Evolutionary conservation across 257 asterid species (phyloP).

Genomic region (Agastache rugosa): DNA sequence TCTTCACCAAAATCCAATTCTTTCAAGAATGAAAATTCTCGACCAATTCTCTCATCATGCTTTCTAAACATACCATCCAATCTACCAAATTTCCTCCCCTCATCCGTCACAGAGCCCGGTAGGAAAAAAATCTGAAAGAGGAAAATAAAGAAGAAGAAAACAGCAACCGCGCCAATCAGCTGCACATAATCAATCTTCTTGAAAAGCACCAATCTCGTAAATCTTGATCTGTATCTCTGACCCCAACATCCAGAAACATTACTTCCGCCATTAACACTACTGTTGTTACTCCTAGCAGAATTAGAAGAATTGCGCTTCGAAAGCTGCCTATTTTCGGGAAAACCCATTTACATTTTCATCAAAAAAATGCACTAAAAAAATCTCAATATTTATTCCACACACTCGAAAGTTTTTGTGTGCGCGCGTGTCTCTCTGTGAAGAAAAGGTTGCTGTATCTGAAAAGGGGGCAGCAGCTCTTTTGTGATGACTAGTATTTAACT

Average conservation of each 20-base stretch:
- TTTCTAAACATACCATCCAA: slow-evolving; percentile 35
- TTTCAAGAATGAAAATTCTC: slow-evolving; percentile 56
- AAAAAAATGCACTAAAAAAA: slow-evolving; percentile 35
- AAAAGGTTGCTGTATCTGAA: slow-evolving; percentile 16
- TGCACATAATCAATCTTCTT: slow-evolving; percentile 63
- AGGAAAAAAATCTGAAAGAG: slow-evolving; percentile 61
- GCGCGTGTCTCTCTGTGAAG: background rate
- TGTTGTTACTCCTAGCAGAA: slow-evolving; percentile 33
- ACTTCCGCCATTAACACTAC: slow-evolving; percentile 19
- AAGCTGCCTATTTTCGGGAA: slow-evolving; percentile 62
- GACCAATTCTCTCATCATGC: slow-evolving; percentile 37
- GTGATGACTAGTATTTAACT: background rate
- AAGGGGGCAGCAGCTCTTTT: slow-evolving; percentile 26
- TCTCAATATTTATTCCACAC: background rate
- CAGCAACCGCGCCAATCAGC: slow-evolving; percentile 63
- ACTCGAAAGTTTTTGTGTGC: background rate
- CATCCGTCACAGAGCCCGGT: slow-evolving; percentile 62
- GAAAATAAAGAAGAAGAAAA: slow-evolving; percentile 66
- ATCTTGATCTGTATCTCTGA: slow-evolving; percentile 84
- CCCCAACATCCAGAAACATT: slow-evolving; percentile 36
- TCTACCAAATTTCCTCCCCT: slow-evolving; percentile 36
- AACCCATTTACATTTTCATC: slow-evolving; percentile 81
- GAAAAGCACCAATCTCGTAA: slow-evolving; percentile 61
- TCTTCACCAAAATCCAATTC: slow-evolving; percentile 82
- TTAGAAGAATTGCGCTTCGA: slow-evolving; percentile 55